Percentiles rank a stretch among this genome's conserved stretches.
Conservation (phyloP, 306 rosid species). For the Trifolium subterraneum region DNA sequence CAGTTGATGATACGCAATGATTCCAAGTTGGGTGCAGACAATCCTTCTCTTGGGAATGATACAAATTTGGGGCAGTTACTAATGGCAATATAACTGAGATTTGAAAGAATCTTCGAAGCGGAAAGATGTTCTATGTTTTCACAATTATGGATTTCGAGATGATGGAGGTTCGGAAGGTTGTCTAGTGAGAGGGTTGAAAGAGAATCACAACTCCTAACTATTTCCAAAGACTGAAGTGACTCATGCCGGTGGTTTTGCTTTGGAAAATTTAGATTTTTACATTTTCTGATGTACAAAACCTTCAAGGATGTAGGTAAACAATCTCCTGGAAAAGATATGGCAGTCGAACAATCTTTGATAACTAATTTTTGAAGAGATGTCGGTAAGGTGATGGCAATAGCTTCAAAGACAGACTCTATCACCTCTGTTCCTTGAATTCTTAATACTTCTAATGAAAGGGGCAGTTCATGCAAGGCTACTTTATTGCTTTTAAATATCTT, state of each 20-base stretch:
- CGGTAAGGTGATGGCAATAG: not conserved
- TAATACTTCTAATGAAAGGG: not conserved
- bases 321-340: not conserved
- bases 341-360: not conserved
- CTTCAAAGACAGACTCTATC: not conserved
- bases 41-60: not conserved
- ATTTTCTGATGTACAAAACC: not conserved
- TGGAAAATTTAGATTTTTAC: not conserved
- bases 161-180: not conserved
- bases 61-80: not conserved
- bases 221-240: not conserved
- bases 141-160: accelerated
- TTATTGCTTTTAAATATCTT: accelerated
- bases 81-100: accelerated
- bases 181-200: not conserved
- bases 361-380: not conserved
- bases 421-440: not conserved
- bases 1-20: accelerated
- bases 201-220: not conserved
- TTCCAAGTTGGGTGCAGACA: not conserved
- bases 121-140: slow-evolving; percentile 2
- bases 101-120: not conserved
- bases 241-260: not conserved
- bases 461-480: slow-evolving; percentile 6
- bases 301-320: slow-evolving; percentile 1